Evolutionary conservation across 2,329 filamentous ascomycete species (phyloP).

Genomic region (Davidsoniella neocaledoniae): DNA sequence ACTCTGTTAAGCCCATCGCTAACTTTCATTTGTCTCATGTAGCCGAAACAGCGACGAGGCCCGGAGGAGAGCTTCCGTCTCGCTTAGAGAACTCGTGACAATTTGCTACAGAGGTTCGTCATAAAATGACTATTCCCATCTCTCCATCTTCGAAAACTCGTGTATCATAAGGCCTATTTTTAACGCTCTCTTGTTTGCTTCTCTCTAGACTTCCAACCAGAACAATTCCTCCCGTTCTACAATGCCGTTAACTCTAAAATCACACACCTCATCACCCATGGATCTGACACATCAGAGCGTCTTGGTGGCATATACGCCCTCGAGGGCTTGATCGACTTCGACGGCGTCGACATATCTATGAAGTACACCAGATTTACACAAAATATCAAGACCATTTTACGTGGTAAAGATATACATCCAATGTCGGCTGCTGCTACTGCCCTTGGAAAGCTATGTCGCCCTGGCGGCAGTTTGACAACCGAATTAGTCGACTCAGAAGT

Average conservation of each 20-base stretch:
- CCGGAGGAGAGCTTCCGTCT: conserved; percentile 34
- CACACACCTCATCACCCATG: conserved; percentile 58
- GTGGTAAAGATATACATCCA: conserved; percentile 78
- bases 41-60: conserved; percentile 26
- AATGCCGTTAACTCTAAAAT: conserved; percentile 39
- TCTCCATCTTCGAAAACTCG: not conserved
- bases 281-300: conserved; percentile 72
- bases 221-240: conserved; percentile 52
- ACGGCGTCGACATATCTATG: conserved; percentile 79
- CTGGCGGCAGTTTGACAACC: conserved; percentile 83
- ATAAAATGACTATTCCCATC: not conserved
- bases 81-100: conserved; percentile 38
- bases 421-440: conserved; percentile 84
- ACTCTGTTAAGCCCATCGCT: not conserved
- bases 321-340: conserved; percentile 87
- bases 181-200: not conserved
- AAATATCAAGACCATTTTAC: conserved; percentile 71
- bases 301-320: conserved; percentile 85
- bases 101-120: conserved; percentile 36
- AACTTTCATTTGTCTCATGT: not conserved
- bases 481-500: conserved; percentile 95
- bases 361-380: conserved; percentile 92
- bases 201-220: conserved; percentile 56
- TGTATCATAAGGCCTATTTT: not conserved
- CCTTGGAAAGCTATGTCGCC: conserved; percentile 76